Base-by-base conservation (phyloP, 2,329 filamentous ascomycete species). In the Camillea tinctor region DNA sequence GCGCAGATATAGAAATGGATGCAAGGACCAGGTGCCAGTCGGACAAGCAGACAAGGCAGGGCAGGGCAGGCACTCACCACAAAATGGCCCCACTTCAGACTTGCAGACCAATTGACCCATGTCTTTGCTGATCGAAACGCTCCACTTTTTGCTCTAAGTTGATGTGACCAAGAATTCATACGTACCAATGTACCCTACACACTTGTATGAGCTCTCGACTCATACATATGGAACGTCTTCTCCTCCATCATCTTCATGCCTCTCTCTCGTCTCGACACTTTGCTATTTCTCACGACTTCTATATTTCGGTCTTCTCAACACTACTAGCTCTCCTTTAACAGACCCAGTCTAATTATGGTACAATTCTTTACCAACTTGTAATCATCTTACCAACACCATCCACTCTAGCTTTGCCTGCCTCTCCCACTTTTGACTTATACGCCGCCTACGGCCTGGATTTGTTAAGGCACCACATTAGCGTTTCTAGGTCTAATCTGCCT, bases 151-250 rank as follows among this genome's bases (percentile, higher is more conserved):
- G 6, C 17, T 44, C 36, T 30, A 44, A 44, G 65, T 65, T 71
- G 69, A 69, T 69, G 67, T 66, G 68, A 69, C 68, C 66, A 63
- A 62, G 67, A 60, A 65, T 50, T 55, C 59, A 60, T 56, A 36
- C 21, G 65, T 67, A 67, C 61, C 60, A 17, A 19, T 44, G 50
- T 58, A 53, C 58, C 64, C 63, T 67, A 62, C n/a, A n/a, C n/a
- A n/a, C 60, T 65, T 67, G 63, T 66, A 66, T 62, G 61, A 64
- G 64, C 68, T 70, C 68, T 70, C 69, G 65, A 70, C 36, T 44
- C 36, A 44, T 71, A 71, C 69, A 71, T 69, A 71, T 71, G 69
- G n/a, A 69, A 69, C 68, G 65, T 69, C 68, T 50, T 66, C 64
- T 66, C 64, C 68, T 70, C 68, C 68, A 65, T 60, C 61, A 65